A percentile compares a stretch with the other conserved stretches of the same genome.
Conservation (phyloP, 768 basidiomycete genomes). For the Leccinum aurantiacum region DNA sequence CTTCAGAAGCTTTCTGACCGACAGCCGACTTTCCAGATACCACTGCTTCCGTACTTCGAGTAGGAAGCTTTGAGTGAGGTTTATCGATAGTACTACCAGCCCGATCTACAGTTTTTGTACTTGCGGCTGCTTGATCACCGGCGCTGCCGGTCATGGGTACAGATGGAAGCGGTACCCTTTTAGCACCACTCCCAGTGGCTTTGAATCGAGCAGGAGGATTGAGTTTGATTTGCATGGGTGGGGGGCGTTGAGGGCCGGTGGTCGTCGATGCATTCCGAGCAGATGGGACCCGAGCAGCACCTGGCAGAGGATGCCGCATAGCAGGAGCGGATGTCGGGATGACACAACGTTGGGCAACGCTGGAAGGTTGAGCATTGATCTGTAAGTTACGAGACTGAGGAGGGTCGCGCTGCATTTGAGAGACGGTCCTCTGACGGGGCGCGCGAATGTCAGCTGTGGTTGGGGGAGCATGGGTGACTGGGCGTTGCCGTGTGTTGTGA, state of each 20-base stretch:
- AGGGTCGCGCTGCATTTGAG: conserved; percentile 19
- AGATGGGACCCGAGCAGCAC: conserved; percentile 6
- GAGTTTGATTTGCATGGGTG: conserved; percentile 23
- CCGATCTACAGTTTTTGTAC: conserved; percentile 2
- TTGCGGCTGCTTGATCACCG: conserved; percentile 3
- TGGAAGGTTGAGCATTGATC: conserved; percentile 17
- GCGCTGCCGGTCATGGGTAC: conserved; percentile 1
- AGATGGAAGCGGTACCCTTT: conserved; percentile 33
- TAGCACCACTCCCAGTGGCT: conserved; percentile 30
- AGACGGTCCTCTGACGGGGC: conserved; percentile 20
- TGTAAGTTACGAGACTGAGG: conserved; percentile 19
- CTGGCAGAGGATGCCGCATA: conserved; percentile 7
- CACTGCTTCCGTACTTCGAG: conserved; percentile 3
- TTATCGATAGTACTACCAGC: conserved; percentile 1
- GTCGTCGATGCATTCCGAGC: conserved; percentile 3
- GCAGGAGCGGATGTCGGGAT: conserved; percentile 13
- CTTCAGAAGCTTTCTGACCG: conserved; percentile 12
- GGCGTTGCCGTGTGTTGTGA: conserved; percentile 10
- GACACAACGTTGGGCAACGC: conserved; percentile 20
- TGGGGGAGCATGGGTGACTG: not conserved
- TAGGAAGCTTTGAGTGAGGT: conserved; percentile 13
- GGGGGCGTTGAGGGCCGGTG: conserved; percentile 28
- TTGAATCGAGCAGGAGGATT: conserved; percentile 27
- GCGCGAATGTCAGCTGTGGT: conserved; percentile 6
- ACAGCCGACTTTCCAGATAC: conserved; percentile 4